Conservation (phyloP, 495 filamentous ascomycete species). For the Mycothermus thermophilus region DNA sequence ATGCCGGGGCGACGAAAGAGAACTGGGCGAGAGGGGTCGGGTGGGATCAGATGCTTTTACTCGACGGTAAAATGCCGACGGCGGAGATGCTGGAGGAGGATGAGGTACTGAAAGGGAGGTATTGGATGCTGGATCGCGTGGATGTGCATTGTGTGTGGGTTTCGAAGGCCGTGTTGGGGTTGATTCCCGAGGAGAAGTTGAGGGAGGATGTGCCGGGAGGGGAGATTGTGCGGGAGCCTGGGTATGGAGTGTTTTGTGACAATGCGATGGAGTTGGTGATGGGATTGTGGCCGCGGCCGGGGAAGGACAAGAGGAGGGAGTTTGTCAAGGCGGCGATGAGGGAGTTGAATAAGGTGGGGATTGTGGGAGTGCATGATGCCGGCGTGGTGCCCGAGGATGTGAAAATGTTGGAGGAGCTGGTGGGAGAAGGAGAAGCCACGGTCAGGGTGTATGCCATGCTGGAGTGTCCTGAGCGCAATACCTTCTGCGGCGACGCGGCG, state of each 20-base stretch:
- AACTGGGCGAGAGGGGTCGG: constrained; percentile 49
- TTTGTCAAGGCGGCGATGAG: constrained; percentile 42
- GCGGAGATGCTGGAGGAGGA: constrained; percentile 44
- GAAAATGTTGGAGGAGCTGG: constrained; percentile 35
- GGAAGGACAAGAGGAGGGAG: constrained; percentile 28
- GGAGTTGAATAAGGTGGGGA: constrained; percentile 42
- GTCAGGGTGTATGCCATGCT: constrained; percentile 49
- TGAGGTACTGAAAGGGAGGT: constrained; percentile 33
- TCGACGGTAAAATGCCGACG: constrained; percentile 48
- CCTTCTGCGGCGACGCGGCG: constrained; percentile 39
- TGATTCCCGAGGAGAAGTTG: constrained; percentile 36
- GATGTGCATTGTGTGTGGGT: constrained; percentile 55
- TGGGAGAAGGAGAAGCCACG: constrained; percentile 34
- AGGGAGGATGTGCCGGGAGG: constrained; percentile 43
- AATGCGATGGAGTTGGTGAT: constrained; percentile 51
- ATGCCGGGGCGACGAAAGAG: constrained; percentile 26
- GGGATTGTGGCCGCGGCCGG: constrained; percentile 39
- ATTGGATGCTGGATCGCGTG: constrained; percentile 52
- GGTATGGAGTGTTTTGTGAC: constrained; percentile 55
- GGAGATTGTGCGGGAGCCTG: constrained; percentile 40
- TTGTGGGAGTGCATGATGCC: constrained; percentile 51
- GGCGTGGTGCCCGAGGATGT: constrained; percentile 40
- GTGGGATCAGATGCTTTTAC: constrained; percentile 50
- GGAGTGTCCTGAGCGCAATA: constrained; percentile 46
- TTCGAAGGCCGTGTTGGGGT: constrained; percentile 41